Evolutionary conservation across 345 rosid genomes (phyloP).

Genomic region (Ceriops decandra): DNA sequence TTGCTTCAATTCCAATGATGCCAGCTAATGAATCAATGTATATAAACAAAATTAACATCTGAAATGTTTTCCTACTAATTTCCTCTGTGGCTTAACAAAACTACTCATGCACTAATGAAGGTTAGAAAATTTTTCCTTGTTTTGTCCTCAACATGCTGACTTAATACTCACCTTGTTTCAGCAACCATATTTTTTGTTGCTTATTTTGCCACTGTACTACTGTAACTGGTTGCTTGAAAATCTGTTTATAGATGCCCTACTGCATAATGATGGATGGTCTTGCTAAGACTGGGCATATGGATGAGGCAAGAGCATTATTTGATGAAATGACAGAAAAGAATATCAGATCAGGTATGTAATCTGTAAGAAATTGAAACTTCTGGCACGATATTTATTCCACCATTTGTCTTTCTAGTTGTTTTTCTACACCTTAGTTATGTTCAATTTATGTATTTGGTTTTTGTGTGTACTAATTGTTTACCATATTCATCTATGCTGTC

Average conservation of each 20-base stretch:
- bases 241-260: constrained; percentile 67
- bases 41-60: too few species aligned
- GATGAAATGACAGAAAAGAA: constrained; percentile 50
- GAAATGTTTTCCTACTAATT: background rate
- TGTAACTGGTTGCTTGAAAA: constrained; percentile 15
- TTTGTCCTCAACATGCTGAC: constrained; percentile 2
- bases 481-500: background rate
- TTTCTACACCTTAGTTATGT: background rate
- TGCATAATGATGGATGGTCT: constrained; percentile 89
- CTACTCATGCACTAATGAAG: too few species aligned
- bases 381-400: background rate
- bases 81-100: background rate
- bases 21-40: too few species aligned
- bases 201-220: constrained; percentile 7
- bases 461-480: background rate
- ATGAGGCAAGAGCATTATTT: constrained; percentile 68
- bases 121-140: too few species aligned
- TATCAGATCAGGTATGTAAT: constrained; percentile 64
- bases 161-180: constrained; percentile 7
- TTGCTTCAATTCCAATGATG: too few species aligned
- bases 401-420: background rate
- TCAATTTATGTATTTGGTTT: background rate
- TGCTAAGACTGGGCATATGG: constrained; percentile 64
- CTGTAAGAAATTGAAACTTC: constrained; percentile 14
- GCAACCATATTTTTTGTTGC: background rate